These are phyloP conservation scores for Rhamnella rubrinervis DNA, from an alignment of 331 rosid species.

Conservation along the genomic window DNA sequence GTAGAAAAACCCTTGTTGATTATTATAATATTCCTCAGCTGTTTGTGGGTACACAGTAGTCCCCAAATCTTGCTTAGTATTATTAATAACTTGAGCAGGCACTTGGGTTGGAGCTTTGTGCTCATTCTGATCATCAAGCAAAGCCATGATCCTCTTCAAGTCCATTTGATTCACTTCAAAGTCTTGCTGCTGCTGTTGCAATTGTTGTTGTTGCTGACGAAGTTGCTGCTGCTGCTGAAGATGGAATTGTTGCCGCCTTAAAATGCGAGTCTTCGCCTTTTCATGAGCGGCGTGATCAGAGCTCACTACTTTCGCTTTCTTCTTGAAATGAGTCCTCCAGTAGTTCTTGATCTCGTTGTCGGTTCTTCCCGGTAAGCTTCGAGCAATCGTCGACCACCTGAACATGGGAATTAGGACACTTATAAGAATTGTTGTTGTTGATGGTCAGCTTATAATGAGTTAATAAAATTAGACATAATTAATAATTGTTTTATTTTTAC, in stretches of 20 bases:
- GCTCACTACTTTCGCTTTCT: conserved; percentile 44
- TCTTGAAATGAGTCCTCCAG: conserved; percentile 98
- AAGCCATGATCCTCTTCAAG: conserved; percentile 53
- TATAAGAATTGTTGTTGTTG: background rate
- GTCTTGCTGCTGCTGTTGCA: conserved; percentile 35
- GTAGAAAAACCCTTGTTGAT: conserved; percentile 27
- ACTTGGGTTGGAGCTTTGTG: conserved; percentile 28
- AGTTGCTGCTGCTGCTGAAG: conserved; percentile 48
- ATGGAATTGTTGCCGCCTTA: conserved; percentile 46
- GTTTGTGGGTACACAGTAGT: conserved; percentile 23
- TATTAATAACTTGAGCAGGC: conserved; percentile 28
- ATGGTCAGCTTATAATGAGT: background rate
- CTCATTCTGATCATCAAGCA: conserved; percentile 51
- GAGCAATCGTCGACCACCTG: conserved; percentile 97
- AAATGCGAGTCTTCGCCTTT: conserved; percentile 52
- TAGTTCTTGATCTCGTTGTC: conserved; percentile 95
- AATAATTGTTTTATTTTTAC: conserved; percentile 6
- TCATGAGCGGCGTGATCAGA: conserved; percentile 31
- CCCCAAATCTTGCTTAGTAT: conserved; percentile 38
- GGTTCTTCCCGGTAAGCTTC: conserved; percentile 93
- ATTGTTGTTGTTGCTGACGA: conserved; percentile 36
- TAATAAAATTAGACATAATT: background rate
- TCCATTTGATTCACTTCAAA: conserved; percentile 47
- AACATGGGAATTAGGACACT: background rate
- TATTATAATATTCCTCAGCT: conserved; percentile 21